Evolutionary conservation across 73 alveolate species (phyloP), one percentile per base, ranked within the genome.

Genomic region (Paramecium octaurelia): DNA sequence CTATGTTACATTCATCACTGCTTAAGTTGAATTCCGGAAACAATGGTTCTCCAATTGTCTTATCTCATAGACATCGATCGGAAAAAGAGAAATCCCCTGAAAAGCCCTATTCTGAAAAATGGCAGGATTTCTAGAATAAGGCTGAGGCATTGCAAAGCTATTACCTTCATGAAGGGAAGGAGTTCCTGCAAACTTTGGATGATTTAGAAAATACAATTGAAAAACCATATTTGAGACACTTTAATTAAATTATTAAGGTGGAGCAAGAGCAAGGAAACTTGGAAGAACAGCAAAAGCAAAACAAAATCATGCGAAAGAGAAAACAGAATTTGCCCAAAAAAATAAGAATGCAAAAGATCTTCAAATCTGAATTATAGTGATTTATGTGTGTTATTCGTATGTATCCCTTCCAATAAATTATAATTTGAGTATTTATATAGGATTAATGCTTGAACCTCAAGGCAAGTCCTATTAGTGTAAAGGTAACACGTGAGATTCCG

Each of bases 401-500:
- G 29, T 34, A 3, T 31, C 14, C 40, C 50, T 31, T 1, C 14
- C 21, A 68, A 68, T 68, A 16, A 31, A 68, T 8, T 14, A 14
- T 27, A 27, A 8, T 34, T 68, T 31, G 84, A 68, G 87, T 73
- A 73, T 73, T 12, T 73, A 73, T 34, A 36, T 31, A 31, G 84
- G 14, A 0, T 68, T 68, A 68, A 31, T 27, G 29, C 40, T 20
- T 68, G 40, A 68, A 68, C 84, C 10, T 68, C 40, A 31, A 68
- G 46, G 46, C 84, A 86, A 69, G 77, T 69, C 93, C 93, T 76
- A 86, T 86, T 86, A 73, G 93, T 86, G 86, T 73, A 86, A 86
- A 8, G 93, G 93, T 86, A 86, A 76, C 86, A 73, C 93, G 68
- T 86, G 85, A 86, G 93, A 58, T 86, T 86, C 93, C 93, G 93